Base-by-base conservation (phyloP, 148 eudicot genomes). In the Chenopodium berlandieri region DNA sequence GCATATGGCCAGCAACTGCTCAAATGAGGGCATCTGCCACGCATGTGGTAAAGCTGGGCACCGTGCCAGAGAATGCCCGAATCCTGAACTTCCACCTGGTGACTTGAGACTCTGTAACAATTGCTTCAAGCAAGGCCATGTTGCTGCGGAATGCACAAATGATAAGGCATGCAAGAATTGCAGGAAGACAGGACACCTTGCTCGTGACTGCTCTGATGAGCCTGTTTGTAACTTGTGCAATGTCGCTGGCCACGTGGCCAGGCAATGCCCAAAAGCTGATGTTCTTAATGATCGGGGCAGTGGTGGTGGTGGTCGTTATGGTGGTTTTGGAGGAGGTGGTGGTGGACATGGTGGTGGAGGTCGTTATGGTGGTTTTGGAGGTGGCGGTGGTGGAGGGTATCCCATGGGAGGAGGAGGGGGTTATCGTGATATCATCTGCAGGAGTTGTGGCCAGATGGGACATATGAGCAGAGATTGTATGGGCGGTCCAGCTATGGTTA, bases 121-220 rank as follows among this genome's bases (percentile, higher is more conserved):
- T 85, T 95, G 99, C 94, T 95, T 84, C 84, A 95, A 93, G 91
- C 99, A 90, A 79, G 99, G 97, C 23, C 99, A 95, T 75, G 77
- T 93, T 74, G 90, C 93, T 31, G 93, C 88, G 4, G 93, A 93
- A 63, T 95, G 98, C 73, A 95, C 99, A 20, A 95, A 95, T 52
- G 99, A 93, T 70, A 95, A 92, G 89, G 99, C 97, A 13, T 95
- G 94, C 91, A 93, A 93, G 88, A 95, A 93, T 82, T 95, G 98
- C 82, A 88, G 97, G 89, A 93, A 92, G 82, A 92, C 94, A 0
- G 98, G 97, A 32, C 97, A 90, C 81, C 86, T 95, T 22, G 97
- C 92, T 25, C 97, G 92, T 37, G 97, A 92, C 44, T 95, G 94
- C 68, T 63, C 81, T 70, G 85, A 92, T 23, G 92, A 95, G 54